These are phyloP conservation scores for Chaetomiaceae sp. DNA, from an alignment of 2,329 filamentous ascomycete species.

Conservation along the genomic window DNA sequence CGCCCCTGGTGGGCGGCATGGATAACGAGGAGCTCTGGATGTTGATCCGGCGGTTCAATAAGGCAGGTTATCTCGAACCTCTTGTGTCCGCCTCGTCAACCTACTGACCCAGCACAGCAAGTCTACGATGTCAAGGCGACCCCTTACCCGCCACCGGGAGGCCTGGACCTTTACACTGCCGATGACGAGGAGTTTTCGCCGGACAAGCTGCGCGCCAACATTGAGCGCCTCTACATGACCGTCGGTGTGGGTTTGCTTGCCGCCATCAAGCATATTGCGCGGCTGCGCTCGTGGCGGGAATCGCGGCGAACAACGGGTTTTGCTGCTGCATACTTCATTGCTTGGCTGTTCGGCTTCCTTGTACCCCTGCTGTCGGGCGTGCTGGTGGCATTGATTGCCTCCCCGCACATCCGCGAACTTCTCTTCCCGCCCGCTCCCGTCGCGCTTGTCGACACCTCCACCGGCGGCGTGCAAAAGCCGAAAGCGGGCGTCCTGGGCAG, in stretches of 20 bases:
- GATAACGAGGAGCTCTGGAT: constrained; percentile 70
- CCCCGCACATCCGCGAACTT: constrained; percentile 52
- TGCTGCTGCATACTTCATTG: constrained; percentile 45
- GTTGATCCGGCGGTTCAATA: constrained; percentile 66
- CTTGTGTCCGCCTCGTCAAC: neutral
- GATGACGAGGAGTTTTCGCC: constrained; percentile 81
- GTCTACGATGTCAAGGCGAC: constrained; percentile 64
- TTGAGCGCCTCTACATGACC: constrained; percentile 78
- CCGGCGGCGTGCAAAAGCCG: constrained; percentile 71
- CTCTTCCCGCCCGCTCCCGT: constrained; percentile 75
- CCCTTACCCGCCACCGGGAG: constrained; percentile 51
- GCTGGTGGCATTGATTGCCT: constrained; percentile 59
- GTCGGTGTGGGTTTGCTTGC: constrained; percentile 61
- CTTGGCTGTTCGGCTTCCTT: constrained; percentile 69
- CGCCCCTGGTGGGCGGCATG: constrained; percentile 59
- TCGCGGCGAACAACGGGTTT: constrained; percentile 61
- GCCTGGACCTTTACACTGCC: constrained; percentile 72
- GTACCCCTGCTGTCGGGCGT: constrained; percentile 54
- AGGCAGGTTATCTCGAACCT: constrained; percentile 37
- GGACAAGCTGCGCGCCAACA: constrained; percentile 70
- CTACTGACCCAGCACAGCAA: constrained; percentile 33
- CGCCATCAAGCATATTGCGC: constrained; percentile 66
- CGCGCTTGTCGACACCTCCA: constrained; percentile 61
- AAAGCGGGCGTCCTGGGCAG: constrained; percentile 69
- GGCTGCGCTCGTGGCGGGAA: constrained; percentile 76